Evolutionary conservation across 1,284 basidiomycete genomes (phyloP).

Genomic region (Naganishia liquefaciens): DNA sequence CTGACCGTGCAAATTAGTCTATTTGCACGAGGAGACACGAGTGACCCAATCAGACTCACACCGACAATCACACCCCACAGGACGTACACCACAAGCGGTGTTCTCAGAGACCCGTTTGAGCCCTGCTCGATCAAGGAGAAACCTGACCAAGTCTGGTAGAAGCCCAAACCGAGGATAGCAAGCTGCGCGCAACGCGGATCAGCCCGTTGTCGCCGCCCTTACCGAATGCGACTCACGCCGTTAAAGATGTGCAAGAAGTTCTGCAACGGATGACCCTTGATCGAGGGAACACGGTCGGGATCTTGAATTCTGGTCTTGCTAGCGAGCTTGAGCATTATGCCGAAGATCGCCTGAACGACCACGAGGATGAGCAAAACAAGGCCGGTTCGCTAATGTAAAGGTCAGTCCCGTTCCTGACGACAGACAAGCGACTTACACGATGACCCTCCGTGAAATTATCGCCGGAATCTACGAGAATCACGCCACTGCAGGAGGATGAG

Average conservation of each 20-base stretch:
- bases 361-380: conserved; percentile 22
- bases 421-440: conserved; percentile 1
- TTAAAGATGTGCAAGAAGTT: conserved; percentile 9
- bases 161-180: conserved; percentile 13
- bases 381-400: conserved; percentile 1
- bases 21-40: neutral
- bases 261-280: conserved; percentile 20
- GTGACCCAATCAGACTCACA: neutral
- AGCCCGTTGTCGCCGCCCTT: neutral
- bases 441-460: conserved; percentile 6
- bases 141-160: conserved; percentile 24
- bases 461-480: conserved; percentile 7
- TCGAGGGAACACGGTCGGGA: neutral
- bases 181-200: neutral
- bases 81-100: conserved; percentile 15
- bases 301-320: conserved; percentile 1
- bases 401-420: too few relatives aligned
- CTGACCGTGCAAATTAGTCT: neutral
- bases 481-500: neutral
- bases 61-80: conserved; percentile 27
- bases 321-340: conserved; percentile 9
- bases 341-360: conserved; percentile 15
- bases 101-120: conserved; percentile 1
- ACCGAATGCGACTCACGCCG: neutral
- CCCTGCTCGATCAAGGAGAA: conserved; percentile 11